Conservation (phyloP, 331 rosid species). For the Acacia pycnantha region DNA sequence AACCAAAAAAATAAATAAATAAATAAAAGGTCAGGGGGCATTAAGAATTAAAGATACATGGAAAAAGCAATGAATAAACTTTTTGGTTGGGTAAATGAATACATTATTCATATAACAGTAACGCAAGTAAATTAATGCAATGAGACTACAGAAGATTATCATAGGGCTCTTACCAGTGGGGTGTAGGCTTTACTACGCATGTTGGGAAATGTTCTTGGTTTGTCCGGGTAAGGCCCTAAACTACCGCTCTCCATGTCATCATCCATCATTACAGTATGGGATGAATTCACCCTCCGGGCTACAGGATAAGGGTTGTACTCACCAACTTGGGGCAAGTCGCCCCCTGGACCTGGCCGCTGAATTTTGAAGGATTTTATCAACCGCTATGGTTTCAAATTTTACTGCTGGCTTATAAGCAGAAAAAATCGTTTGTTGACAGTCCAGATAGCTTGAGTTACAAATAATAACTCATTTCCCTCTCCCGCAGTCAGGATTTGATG, state of each 20-base stretch:
- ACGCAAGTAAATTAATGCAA: slow-evolving; percentile 5
- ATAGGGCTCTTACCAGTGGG: slow-evolving; percentile 63
- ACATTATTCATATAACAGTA: neutral
- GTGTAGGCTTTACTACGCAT: slow-evolving; percentile 87
- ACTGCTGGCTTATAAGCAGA: slow-evolving; percentile 5
- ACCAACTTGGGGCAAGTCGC: slow-evolving; percentile 92
- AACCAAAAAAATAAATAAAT: neutral
- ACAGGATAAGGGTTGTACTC: slow-evolving; percentile 76
- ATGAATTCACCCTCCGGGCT: slow-evolving; percentile 69
- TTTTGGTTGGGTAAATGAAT: neutral
- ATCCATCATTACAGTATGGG: slow-evolving; percentile 60
- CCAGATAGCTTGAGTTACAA: slow-evolving; percentile 20
- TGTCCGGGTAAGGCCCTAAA: slow-evolving; percentile 74
- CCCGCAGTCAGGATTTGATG: neutral
- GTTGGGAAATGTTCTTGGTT: slow-evolving; percentile 83
- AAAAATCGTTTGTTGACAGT: neutral
- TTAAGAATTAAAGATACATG: neutral
- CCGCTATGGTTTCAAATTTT: slow-evolving; percentile 18
- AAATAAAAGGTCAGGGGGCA: neutral
- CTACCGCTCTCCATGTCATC: slow-evolving; percentile 71
- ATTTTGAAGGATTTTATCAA: slow-evolving; percentile 54
- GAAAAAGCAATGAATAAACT: neutral
- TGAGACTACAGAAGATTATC: slow-evolving; percentile 11
- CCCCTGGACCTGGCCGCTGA: slow-evolving; percentile 98
- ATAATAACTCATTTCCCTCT: slow-evolving; percentile 19